Evolutionary conservation across 2,329 filamentous ascomycete genomes (phyloP), one percentile per base, ranked within the genome.

Genomic region (Xylaria sp.): DNA sequence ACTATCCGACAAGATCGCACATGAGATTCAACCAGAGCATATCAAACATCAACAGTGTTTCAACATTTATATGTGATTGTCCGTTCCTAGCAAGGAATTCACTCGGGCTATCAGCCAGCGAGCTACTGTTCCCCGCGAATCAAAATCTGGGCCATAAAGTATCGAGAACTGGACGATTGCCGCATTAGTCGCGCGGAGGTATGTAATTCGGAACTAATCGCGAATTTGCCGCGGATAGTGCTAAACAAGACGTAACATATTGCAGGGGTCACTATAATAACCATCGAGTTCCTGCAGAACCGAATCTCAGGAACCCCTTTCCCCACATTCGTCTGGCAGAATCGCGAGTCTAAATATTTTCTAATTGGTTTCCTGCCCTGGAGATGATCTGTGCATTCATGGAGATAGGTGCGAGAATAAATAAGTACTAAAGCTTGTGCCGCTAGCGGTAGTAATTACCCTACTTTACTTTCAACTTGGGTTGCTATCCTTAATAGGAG

Each of bases 91-190:
- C 7, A 32, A 37, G 18, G 1, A 18, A 37, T 18, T 37, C 15
- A 8, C 23, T 55, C 52, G 52, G 52, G 32, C 7, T 37, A 55
- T 55, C 23, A 39, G 37, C 6, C 32, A 55, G 52, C 52, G 52
- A 55, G n/a, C 32, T 13, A 8, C 23, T n/a, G 32, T 55, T 55
- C 15, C 15, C 15, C n/a, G 15, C 52, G 18, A 55, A 55, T 55
- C 8, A 28, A n/a, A 55, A 10, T 32, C 7, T 20, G 8, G 18
- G 23, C 18, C 28, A 37, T 39, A 23, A 55, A 55, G 32, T 55
- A 1, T 55, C 3, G 37, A 23, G 37, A 9, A 13, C n/a, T 9
- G 52, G 18, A 37, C 18, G 18, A 20, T 20, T 37, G 18, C 52
- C 52, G 52, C 6, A 55, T 55, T 23, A 8, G 32, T 37, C 32